These are phyloP conservation scores for Petunia secreta DNA, from an alignment of 257 asterid genomes.

Conservation along the genomic window DNA sequence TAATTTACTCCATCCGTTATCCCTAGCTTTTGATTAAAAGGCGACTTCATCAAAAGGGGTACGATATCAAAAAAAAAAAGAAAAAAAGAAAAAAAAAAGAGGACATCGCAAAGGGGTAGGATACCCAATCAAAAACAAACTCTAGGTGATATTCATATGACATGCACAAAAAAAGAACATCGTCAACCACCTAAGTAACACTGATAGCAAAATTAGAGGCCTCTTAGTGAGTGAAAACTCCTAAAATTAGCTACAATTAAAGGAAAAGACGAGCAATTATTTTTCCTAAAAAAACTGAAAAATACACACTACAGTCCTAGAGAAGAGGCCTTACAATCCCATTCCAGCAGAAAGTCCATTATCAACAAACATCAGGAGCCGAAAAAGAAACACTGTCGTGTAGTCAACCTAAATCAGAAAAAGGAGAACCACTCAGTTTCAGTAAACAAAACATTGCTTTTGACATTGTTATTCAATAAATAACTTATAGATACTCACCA, in stretches of 20 bases:
- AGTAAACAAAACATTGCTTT: constrained; percentile 3
- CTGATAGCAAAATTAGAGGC: neutral
- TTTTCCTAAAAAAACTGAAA: neutral
- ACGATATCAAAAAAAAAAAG: neutral
- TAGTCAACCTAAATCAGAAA: constrained; percentile 72
- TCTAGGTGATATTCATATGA: neutral
- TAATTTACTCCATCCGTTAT: neutral
- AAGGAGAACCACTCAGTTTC: neutral
- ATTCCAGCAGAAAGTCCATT: constrained; percentile 95
- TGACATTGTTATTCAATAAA: neutral
- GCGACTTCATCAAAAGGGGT: neutral
- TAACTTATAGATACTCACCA: constrained; percentile 55
- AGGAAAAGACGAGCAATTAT: neutral
- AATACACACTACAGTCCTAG: neutral
- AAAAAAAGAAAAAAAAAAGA: neutral
- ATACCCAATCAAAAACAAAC: constrained; percentile 7
- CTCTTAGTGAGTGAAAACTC: neutral
- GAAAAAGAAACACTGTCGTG: constrained; percentile 77
- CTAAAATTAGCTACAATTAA: neutral
- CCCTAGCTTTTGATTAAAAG: neutral
- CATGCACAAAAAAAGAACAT: neutral
- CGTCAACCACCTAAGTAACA: neutral
- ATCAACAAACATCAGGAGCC: constrained; percentile 96
- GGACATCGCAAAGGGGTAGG: neutral
- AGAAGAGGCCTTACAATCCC: constrained; percentile 80